These are phyloP conservation scores for Plantago coronopus DNA, from an alignment of 305 asterid species.

Conservation along the genomic window DNA sequence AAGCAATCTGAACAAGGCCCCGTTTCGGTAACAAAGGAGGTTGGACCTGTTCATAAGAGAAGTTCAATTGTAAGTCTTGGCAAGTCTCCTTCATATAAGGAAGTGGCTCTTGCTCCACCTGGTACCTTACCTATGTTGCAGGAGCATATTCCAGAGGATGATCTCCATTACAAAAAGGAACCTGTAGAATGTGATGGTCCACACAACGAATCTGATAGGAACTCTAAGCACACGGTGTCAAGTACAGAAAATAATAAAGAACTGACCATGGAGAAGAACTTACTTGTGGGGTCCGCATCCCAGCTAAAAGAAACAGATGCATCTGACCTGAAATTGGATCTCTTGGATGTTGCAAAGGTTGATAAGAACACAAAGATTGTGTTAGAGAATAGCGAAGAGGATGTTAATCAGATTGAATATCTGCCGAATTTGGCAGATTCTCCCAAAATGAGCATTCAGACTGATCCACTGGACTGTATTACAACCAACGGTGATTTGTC, in stretches of 20 bases:
- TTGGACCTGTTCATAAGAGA: conserved; percentile 45
- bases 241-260: conserved; percentile 41
- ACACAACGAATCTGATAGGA: conserved; percentile 30
- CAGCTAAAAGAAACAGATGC: conserved; percentile 35
- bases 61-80: conserved; percentile 81
- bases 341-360: conserved; percentile 25
- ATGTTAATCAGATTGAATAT: conserved; percentile 24
- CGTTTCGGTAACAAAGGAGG: conserved; percentile 47
- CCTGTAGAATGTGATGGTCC: conserved; percentile 41
- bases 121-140: conserved; percentile 84
- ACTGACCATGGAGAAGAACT: conserved; percentile 33
- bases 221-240: conserved; percentile 23
- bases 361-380: conserved; percentile 33
- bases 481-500: conserved; percentile 34
- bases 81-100: conserved; percentile 95
- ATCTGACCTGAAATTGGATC: conserved; percentile 39
- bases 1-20: conserved; percentile 41
- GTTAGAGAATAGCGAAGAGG: conserved; percentile 29
- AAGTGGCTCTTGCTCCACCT: conserved; percentile 97
- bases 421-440: conserved; percentile 34
- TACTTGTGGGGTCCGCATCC: conserved; percentile 30
- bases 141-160: conserved; percentile 47
- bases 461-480: conserved; percentile 32
- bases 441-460: conserved; percentile 29
- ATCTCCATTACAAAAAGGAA: conserved; percentile 32